Percentiles rank a stretch among this genome's conserved stretches.
phyloP scores from a whole-genome alignment of 139 green algal genomes.

The Yamagishiella unicocca region DNA sequence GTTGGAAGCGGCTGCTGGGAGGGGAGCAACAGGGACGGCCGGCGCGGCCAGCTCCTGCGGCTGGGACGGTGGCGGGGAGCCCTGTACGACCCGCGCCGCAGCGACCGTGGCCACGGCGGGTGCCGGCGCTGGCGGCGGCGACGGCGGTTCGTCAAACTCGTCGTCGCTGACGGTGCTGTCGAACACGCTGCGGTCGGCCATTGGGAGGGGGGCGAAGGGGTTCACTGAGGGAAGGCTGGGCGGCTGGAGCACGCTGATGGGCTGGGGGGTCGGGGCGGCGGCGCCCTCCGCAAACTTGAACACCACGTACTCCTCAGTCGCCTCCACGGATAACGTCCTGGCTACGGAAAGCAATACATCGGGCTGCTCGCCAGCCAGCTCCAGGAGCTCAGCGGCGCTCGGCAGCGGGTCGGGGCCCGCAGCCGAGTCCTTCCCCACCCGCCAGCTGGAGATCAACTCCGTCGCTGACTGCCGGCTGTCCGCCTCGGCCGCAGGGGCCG shows the following conservation, averaged over 20 bases:
- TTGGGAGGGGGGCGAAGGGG: too few species aligned
- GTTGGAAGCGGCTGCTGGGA: too few species aligned
- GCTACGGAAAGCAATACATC: not conserved
- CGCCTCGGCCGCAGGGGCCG: not conserved
- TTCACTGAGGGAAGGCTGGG: too few species aligned
- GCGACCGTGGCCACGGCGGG: not conserved
- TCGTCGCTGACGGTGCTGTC: conserved; percentile 26
- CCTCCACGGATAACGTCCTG: not conserved
- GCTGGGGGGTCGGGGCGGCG: not conserved
- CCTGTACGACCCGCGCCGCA: not conserved
- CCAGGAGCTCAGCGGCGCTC: not conserved
- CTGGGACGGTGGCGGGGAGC: not conserved
- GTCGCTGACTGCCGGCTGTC: not conserved
- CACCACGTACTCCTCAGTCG: conserved; percentile 12
- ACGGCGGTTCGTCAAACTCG: not conserved
- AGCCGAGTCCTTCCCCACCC: too few species aligned
- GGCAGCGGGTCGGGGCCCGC: not conserved
- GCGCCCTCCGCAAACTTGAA: conserved; percentile 22
- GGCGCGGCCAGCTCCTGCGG: not conserved
- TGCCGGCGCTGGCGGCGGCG: not conserved
- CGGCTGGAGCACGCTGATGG: not conserved
- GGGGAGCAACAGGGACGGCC: too few species aligned
- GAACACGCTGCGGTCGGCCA: not conserved
- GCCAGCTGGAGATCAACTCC: too few species aligned
- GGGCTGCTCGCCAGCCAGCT: not conserved